Evolutionary conservation across 345 rosid genomes (phyloP).

Genomic region (Firmiana major): DNA sequence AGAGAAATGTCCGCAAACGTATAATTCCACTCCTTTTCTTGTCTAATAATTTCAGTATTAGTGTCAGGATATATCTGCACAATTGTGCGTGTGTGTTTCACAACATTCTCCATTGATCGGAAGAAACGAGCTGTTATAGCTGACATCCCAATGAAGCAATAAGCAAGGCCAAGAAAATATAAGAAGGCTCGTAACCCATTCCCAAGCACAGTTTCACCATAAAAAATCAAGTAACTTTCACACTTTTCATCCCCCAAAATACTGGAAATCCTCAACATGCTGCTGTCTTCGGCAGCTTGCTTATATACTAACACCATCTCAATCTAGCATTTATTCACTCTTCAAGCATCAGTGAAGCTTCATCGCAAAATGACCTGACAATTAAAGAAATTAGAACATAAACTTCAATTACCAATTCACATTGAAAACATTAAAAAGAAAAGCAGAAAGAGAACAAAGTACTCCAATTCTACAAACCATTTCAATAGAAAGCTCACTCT

Average conservation of each 20-base stretch:
- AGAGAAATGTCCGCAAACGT: constrained; percentile 78
- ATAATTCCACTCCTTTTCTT: constrained; percentile 86
- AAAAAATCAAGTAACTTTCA: too few species aligned
- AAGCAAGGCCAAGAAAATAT: constrained; percentile 71
- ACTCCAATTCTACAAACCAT: background rate
- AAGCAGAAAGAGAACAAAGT: background rate
- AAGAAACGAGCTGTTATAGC: constrained; percentile 78
- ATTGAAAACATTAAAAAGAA: background rate
- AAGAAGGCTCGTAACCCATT: constrained; percentile 43
- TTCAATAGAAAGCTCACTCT: background rate
- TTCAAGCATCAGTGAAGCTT: constrained; percentile 13
- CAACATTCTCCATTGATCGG: constrained; percentile 91
- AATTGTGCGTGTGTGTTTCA: constrained; percentile 71
- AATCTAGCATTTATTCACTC: constrained; percentile 12
- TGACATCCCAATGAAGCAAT: constrained; percentile 83
- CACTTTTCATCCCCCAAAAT: constrained; percentile 11
- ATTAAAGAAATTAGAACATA: background rate
- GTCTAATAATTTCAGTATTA: constrained; percentile 40
- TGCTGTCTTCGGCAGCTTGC: constrained; percentile 5
- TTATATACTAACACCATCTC: constrained; percentile 24
- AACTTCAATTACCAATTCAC: background rate
- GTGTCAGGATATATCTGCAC: constrained; percentile 62
- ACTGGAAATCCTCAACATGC: constrained; percentile 12
- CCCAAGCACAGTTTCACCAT: constrained; percentile 35
- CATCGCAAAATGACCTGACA: constrained; percentile 12